Conservation (phyloP, 768 basidiomycete species). For the Suillus discolor region DNA sequence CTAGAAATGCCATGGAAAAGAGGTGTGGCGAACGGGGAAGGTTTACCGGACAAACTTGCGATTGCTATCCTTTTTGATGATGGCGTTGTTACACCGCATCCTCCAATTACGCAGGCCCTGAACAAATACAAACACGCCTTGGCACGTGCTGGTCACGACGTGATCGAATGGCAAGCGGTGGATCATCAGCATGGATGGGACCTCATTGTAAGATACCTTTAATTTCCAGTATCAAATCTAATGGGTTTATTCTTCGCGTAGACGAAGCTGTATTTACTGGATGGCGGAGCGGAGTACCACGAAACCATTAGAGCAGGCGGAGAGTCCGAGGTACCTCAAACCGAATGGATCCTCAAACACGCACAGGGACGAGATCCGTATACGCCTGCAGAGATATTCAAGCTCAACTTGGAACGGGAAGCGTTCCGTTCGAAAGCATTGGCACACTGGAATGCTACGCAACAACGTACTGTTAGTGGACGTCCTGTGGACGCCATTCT, state of each 20-base stretch:
- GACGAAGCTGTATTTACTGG: slow-evolving; percentile 51
- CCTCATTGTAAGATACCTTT: slow-evolving; percentile 42
- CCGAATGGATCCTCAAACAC: slow-evolving; percentile 45
- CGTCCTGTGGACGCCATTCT: slow-evolving; percentile 51
- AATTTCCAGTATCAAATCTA: slow-evolving; percentile 1
- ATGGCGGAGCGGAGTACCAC: slow-evolving; percentile 49
- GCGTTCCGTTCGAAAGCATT: slow-evolving; percentile 41
- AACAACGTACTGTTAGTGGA: slow-evolving; percentile 39
- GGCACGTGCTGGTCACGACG: slow-evolving; percentile 49
- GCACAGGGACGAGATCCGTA: slow-evolving; percentile 40
- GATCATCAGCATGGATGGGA: slow-evolving; percentile 49
- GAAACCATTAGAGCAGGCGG: slow-evolving; percentile 35
- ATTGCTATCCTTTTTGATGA: slow-evolving; percentile 55
- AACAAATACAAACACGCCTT: slow-evolving; percentile 41
- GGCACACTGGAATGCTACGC: slow-evolving; percentile 47
- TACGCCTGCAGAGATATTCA: slow-evolving; percentile 45
- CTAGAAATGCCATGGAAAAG: slow-evolving; percentile 52
- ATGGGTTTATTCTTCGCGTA: slow-evolving; percentile 19
- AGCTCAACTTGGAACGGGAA: slow-evolving; percentile 47
- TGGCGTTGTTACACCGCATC: slow-evolving; percentile 50
- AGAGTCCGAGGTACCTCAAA: slow-evolving; percentile 44
- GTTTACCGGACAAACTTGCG: slow-evolving; percentile 42
- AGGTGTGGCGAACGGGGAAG: slow-evolving; percentile 38
- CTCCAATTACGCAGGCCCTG: slow-evolving; percentile 47
- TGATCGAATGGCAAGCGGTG: slow-evolving; percentile 50